Conservation (phyloP, 768 basidiomycete species). For the Chalciporus piperatus region DNA sequence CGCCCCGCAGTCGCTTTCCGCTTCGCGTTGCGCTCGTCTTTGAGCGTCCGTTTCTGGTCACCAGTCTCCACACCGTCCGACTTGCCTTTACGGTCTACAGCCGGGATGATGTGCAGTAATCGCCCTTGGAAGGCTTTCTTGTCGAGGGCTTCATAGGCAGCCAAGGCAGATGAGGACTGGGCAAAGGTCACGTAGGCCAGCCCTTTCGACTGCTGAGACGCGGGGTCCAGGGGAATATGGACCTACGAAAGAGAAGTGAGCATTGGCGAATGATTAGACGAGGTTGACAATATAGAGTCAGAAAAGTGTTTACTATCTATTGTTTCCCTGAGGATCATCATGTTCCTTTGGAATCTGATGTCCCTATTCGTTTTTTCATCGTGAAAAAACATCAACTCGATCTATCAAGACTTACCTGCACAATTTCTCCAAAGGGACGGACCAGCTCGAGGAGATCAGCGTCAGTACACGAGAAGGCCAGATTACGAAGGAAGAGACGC, state of each 20-base stretch:
- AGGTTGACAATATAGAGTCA: conserved; percentile 9
- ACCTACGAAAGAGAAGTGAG: conserved; percentile 35
- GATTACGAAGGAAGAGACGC: conserved; percentile 90
- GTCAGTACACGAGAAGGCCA: conserved; percentile 82
- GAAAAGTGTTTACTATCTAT: conserved; percentile 58
- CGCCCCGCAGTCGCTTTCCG: conserved; percentile 67
- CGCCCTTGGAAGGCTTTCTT: conserved; percentile 88
- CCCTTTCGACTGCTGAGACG: conserved; percentile 52
- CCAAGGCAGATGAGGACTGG: conserved; percentile 47
- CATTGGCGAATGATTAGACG: neutral
- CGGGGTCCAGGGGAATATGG: conserved; percentile 53
- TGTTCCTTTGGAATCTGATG: conserved; percentile 45
- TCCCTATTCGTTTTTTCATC: conserved; percentile 48
- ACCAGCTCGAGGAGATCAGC: conserved; percentile 67
- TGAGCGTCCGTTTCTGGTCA: conserved; percentile 52
- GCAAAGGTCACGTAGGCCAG: conserved; percentile 59
- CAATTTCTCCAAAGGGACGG: conserved; percentile 63
- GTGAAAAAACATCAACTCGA: conserved; percentile 7
- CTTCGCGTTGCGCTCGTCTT: conserved; percentile 55
- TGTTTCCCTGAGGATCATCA: conserved; percentile 47
- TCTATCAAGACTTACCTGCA: conserved; percentile 56
- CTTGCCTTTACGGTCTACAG: conserved; percentile 62
- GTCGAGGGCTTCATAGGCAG: conserved; percentile 78
- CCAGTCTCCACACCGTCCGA: conserved; percentile 38
- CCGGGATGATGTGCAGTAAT: conserved; percentile 84